Conservation (phyloP, 2,329 filamentous ascomycete species). For the Rhynchosporium secalis region DNA sequence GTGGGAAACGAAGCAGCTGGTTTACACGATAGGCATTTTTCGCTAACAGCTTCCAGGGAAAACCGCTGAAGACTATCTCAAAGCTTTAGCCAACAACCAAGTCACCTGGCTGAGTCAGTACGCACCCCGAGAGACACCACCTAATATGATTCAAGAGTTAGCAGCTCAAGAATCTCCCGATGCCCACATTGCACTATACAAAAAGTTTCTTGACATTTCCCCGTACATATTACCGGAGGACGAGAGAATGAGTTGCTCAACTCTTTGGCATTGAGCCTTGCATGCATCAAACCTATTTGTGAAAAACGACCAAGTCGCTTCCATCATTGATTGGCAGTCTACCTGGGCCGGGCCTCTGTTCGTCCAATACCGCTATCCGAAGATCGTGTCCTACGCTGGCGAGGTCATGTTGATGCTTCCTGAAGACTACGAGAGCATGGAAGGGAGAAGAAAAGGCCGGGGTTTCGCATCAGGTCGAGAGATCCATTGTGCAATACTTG, state of each 20-base stretch:
- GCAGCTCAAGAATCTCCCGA: conserved; percentile 36
- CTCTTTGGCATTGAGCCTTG: conserved; percentile 45
- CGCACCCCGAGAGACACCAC: conserved; percentile 30
- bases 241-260: conserved; percentile 31
- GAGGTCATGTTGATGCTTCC: conserved; percentile 37
- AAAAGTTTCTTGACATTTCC: conserved; percentile 39
- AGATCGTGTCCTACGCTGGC: conserved; percentile 38
- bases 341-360: conserved; percentile 24
- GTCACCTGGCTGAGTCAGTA: conserved; percentile 40
- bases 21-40: conserved; percentile 16
- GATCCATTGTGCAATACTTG: conserved; percentile 32
- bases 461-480: conserved; percentile 30
- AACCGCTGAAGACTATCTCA: conserved; percentile 38
- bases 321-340: conserved; percentile 44
- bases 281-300: conserved; percentile 45
- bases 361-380: conserved; percentile 33
- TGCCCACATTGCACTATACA: conserved; percentile 40
- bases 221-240: conserved; percentile 39
- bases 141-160: conserved; percentile 32
- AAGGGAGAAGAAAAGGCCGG: conserved; percentile 34
- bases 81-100: conserved; percentile 40
- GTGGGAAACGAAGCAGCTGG: conserved; percentile 33
- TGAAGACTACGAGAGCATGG: conserved; percentile 31
- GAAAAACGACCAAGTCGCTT: conserved; percentile 39
- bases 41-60: conserved; percentile 36